These are phyloP conservation scores for Beauveria varroae DNA, from an alignment of 2,329 filamentous ascomycete species.

Conservation along the genomic window DNA sequence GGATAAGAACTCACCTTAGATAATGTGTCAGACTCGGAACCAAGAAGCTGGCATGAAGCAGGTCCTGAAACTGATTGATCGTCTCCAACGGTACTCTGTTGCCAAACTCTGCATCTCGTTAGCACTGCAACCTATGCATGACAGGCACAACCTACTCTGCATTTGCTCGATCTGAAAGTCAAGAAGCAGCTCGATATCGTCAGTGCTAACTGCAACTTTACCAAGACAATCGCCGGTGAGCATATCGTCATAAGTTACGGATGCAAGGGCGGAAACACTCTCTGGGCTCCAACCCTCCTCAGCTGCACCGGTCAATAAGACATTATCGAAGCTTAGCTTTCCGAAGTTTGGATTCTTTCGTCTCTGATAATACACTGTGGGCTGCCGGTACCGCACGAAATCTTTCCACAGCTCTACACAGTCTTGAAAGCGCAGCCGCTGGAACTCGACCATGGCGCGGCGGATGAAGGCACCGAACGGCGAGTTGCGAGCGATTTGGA, in stretches of 20 bases:
- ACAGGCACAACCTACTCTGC: constrained; percentile 52
- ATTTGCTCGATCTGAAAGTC: constrained; percentile 86
- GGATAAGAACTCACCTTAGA: constrained; percentile 43
- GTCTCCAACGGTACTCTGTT: constrained; percentile 70
- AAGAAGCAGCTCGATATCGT: constrained; percentile 73
- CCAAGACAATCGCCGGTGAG: constrained; percentile 34
- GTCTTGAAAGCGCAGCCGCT: constrained; percentile 72
- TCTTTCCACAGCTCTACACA: constrained; percentile 70
- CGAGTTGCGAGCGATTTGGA: constrained; percentile 63
- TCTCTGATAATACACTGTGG: constrained; percentile 60
- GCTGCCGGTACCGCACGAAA: constrained; percentile 73
- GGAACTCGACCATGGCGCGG: constrained; percentile 70
- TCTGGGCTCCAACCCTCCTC: constrained; percentile 43
- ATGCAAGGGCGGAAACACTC: constrained; percentile 37
- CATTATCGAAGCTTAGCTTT: constrained; percentile 49
- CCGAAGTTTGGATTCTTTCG: constrained; percentile 53
- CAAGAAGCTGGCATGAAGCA: constrained; percentile 60
- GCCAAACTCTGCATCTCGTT: constrained; percentile 53
- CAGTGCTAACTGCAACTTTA: constrained; percentile 54
- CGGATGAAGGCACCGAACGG: constrained; percentile 78
- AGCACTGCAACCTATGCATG: not conserved
- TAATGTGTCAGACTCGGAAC: constrained; percentile 71
- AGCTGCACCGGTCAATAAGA: constrained; percentile 41
- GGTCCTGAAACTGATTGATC: constrained; percentile 59
- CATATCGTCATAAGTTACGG: constrained; percentile 46